Conservation (phyloP, 495 filamentous ascomycete genomes). For the Neurospora discreta region DNA sequence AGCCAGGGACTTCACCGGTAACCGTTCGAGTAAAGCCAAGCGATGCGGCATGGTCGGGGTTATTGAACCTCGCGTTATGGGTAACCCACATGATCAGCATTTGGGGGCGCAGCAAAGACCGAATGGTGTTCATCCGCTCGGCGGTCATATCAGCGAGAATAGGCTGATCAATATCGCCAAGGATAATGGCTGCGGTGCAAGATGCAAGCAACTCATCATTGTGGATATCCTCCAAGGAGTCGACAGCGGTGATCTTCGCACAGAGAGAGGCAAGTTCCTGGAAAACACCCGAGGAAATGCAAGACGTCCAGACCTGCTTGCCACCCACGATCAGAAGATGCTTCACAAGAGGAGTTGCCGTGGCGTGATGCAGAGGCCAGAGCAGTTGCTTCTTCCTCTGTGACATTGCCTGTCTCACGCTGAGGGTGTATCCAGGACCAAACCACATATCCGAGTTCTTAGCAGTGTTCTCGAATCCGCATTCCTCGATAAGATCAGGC, state of each 20-base stretch:
- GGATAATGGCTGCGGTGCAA: conserved; percentile 22
- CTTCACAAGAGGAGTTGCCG: conserved; percentile 1
- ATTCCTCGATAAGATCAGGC: conserved; percentile 24
- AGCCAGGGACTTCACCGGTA: conserved; percentile 27
- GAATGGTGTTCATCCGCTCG: conserved; percentile 17
- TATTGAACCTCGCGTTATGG: conserved; percentile 7
- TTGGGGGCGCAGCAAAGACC: conserved; percentile 21
- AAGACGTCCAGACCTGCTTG: background rate
- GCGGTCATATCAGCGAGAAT: conserved; percentile 26
- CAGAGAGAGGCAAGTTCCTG: conserved; percentile 12
- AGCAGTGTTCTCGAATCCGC: conserved; percentile 19
- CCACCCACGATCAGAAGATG: conserved; percentile 27
- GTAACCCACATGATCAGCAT: conserved; percentile 34
- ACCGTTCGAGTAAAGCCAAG: conserved; percentile 34
- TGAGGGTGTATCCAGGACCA: conserved; percentile 20
- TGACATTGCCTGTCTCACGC: conserved; percentile 24
- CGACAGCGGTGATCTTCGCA: conserved; percentile 5
- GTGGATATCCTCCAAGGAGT: conserved; percentile 1
- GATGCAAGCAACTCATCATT: background rate
- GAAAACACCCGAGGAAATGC: conserved; percentile 10
- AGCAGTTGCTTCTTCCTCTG: conserved; percentile 8
- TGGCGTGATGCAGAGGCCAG: background rate
- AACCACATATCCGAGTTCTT: conserved; percentile 20
- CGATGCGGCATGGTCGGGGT: conserved; percentile 28
- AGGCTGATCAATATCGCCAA: conserved; percentile 27